A percentile compares a stretch with the other conserved stretches of the same genome.
These are phyloP conservation scores for Gliomastix tumulicola DNA, from an alignment of 2,329 filamentous ascomycete genomes.

Conservation along the genomic window DNA sequence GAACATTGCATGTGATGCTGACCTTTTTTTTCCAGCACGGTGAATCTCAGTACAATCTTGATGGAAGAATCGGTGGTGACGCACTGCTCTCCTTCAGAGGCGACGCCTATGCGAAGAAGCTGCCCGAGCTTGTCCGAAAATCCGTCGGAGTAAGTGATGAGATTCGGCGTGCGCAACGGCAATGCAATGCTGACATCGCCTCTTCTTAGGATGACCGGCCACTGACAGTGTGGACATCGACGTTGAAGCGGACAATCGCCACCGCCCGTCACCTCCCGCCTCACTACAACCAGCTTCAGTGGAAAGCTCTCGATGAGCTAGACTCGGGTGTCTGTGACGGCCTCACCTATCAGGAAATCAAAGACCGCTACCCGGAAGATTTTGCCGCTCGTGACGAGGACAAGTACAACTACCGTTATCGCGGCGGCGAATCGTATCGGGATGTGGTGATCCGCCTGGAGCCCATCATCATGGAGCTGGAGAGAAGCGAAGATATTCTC, in stretches of 20 bases:
- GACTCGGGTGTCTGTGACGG: conserved; percentile 96
- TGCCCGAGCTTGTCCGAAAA: conserved; percentile 77
- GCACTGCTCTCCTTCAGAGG: conserved; percentile 80
- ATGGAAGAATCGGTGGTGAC: conserved; percentile 88
- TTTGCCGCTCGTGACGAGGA: conserved; percentile 94
- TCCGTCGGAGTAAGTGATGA: conserved; percentile 78
- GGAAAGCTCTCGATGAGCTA: conserved; percentile 97
- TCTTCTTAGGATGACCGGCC: conserved; percentile 52
- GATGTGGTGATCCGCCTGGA: conserved; percentile 97
- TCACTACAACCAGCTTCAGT: conserved; percentile 89
- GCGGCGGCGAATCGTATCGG: conserved; percentile 89
- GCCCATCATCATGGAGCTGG: conserved; percentile 98
- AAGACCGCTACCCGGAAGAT: conserved; percentile 84
- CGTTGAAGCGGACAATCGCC: conserved; percentile 76
- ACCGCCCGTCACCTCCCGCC: conserved; percentile 76
- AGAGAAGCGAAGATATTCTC: conserved; percentile 91
- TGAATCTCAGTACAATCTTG: conserved; percentile 87
- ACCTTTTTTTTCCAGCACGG: conserved; percentile 58
- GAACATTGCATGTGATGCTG: background rate
- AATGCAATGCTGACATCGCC: conserved; percentile 5
- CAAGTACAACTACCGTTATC: conserved; percentile 99
- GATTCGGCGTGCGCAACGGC: too few relatives aligned
- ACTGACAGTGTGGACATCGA: conserved; percentile 57
- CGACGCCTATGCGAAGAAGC: conserved; percentile 75
- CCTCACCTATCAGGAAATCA: conserved; percentile 92